These are phyloP conservation scores for Akanthomyces muscarius DNA, from an alignment of 2,329 filamentous ascomycete species.

Conservation along the genomic window DNA sequence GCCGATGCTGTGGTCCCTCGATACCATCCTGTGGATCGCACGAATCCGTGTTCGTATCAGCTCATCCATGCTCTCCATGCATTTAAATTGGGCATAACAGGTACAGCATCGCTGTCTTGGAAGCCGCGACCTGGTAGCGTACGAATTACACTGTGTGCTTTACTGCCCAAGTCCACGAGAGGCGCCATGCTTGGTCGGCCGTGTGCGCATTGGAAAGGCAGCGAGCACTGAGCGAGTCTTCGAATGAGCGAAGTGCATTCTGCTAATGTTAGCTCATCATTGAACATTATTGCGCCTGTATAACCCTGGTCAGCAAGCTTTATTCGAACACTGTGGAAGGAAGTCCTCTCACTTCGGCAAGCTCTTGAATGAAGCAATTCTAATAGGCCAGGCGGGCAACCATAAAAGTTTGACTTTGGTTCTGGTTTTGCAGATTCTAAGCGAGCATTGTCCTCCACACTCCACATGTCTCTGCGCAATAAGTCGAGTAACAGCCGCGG, in stretches of 20 bases:
- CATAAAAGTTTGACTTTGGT: constrained; percentile 45
- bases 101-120: background rate
- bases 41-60: background rate
- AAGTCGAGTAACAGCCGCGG: constrained; percentile 70
- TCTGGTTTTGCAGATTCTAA: constrained; percentile 1
- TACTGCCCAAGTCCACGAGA: constrained; percentile 47
- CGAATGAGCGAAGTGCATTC: constrained; percentile 58
- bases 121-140: background rate
- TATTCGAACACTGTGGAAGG: too few species aligned
- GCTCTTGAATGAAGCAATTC: constrained; percentile 73
- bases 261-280: constrained; percentile 56
- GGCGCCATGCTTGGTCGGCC: constrained; percentile 65
- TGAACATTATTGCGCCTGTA: constrained; percentile 74
- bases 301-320: constrained; percentile 15
- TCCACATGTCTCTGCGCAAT: constrained; percentile 72
- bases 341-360: constrained; percentile 57
- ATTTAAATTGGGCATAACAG: background rate
- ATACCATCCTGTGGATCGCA: too few species aligned
- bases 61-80: constrained; percentile 26
- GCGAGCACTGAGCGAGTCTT: constrained; percentile 57
- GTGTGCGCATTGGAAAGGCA: constrained; percentile 83
- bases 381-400: constrained; percentile 70
- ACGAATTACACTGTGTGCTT: background rate
- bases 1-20: background rate
- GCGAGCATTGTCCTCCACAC: constrained; percentile 44